Conservation (phyloP, 225 moss, liverwort and hornwort species). For the Bryoerythrophyllum caledonicum region DNA sequence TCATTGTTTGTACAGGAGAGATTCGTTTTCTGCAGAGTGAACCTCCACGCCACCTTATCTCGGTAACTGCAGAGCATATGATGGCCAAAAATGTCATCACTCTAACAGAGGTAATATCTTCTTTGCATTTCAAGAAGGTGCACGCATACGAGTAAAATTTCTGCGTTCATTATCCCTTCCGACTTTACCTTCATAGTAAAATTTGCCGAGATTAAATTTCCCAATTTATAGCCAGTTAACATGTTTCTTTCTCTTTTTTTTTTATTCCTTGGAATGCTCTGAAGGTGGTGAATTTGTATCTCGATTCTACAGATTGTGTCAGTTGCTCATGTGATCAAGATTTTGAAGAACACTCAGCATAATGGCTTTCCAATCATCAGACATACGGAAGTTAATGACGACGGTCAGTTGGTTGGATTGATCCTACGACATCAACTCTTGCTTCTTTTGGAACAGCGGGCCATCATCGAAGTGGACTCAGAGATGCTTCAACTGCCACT, state of each 20-base stretch:
- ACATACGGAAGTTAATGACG: slow-evolving; percentile 41
- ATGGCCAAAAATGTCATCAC: slow-evolving; percentile 63
- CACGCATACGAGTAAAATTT: too few relatives aligned
- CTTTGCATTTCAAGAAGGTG: too few relatives aligned
- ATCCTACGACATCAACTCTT: slow-evolving; percentile 77
- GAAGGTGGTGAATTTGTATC: too few relatives aligned
- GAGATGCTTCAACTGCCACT: slow-evolving; percentile 32
- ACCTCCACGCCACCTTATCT: slow-evolving; percentile 65
- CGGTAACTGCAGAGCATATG: slow-evolving; percentile 65
- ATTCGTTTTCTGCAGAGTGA: slow-evolving; percentile 76
- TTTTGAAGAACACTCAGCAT: slow-evolving; percentile 56
- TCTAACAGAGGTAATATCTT: slow-evolving; percentile 60
- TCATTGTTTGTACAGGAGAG: too few relatives aligned
- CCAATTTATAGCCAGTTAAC: too few relatives aligned
- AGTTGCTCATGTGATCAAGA: slow-evolving; percentile 47
- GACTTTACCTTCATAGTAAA: too few relatives aligned
- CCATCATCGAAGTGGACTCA: slow-evolving; percentile 59
- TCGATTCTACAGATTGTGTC: slow-evolving; percentile 53
- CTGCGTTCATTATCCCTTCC: too few relatives aligned
- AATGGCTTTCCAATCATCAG: slow-evolving; percentile 81
- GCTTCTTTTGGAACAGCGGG: slow-evolving; percentile 68
- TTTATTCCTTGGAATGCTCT: too few relatives aligned
- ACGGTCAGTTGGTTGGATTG: slow-evolving; percentile 71
- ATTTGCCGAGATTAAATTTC: too few relatives aligned
- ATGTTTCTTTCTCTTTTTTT: too few relatives aligned